Percentiles rank a stretch among this genome's conserved stretches.
phyloP scores from a whole-genome alignment of 768 basidiomycete genomes.

The Collybiopsis confluens region DNA sequence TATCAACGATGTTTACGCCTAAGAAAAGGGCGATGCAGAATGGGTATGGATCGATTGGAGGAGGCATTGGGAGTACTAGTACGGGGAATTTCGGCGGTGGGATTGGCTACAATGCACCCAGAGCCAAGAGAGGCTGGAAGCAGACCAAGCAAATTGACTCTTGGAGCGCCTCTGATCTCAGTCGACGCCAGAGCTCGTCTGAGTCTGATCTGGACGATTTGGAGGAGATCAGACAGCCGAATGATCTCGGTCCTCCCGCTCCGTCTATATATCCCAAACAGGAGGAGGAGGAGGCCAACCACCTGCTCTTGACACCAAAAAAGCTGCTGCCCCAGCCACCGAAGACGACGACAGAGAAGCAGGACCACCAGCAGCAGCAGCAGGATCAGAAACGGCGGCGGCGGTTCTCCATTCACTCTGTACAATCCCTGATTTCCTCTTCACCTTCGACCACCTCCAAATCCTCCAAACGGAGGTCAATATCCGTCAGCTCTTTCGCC shows the following conservation, averaged over 20 bases:
- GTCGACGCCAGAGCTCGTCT: neutral
- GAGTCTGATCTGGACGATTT: slow-evolving; percentile 2
- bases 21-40: neutral
- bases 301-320: neutral
- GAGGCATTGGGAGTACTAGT: no score
- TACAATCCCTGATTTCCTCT: neutral
- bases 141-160: neutral
- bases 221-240: neutral
- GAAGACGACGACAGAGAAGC: no score
- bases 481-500: neutral
- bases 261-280: neutral
- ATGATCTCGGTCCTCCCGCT: slow-evolving; percentile 2
- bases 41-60: neutral
- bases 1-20: slow-evolving; percentile 4
- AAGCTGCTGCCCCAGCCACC: neutral
- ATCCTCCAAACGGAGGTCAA: neutral
- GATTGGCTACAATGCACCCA: neutral
- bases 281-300: neutral
- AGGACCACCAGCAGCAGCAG: no score
- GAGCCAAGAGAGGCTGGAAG: neutral
- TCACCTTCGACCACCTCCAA: neutral
- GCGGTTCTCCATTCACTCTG: neutral
- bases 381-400: neutral
- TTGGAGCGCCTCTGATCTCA: neutral
- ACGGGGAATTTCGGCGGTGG: no score